phyloP scores from a whole-genome alignment of 192 early-diverging fungal species.

The Geranomyces variabilis region DNA sequence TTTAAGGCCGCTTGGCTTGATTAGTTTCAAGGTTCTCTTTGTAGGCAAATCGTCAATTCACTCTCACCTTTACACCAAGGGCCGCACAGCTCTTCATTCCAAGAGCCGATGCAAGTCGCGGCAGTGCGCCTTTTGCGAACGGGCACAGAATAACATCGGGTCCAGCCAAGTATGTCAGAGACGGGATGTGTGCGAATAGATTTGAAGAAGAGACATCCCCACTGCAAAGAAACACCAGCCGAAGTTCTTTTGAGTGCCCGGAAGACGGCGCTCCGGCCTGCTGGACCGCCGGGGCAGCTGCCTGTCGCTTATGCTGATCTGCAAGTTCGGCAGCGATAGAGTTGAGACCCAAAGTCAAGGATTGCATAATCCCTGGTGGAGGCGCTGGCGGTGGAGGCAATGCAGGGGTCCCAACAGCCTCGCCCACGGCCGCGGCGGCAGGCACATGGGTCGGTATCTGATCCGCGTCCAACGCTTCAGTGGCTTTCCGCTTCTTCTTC shows the following conservation, averaged over 20 bases:
- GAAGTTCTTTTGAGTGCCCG: background rate
- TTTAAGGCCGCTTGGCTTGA: background rate
- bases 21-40: too few relatives aligned
- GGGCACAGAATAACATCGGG: slow-evolving; percentile 16
- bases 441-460: background rate
- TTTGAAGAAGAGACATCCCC: slow-evolving; percentile 28
- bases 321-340: background rate
- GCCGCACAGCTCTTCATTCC: slow-evolving; percentile 31
- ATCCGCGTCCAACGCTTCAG: background rate
- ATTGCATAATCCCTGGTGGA: slow-evolving; percentile 2
- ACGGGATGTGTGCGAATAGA: slow-evolving; percentile 42
- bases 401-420: background rate
- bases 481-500: background rate
- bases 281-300: background rate
- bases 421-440: background rate
- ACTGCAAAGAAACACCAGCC: slow-evolving; percentile 37
- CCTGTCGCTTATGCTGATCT: background rate
- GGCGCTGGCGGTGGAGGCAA: background rate
- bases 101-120: slow-evolving; percentile 18
- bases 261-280: background rate
- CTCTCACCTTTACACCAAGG: slow-evolving; percentile 32
- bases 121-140: slow-evolving; percentile 37
- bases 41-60: background rate
- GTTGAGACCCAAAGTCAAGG: slow-evolving; percentile 23
- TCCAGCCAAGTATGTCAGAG: slow-evolving; percentile 28